Evolutionary conservation across 2,329 filamentous ascomycete species (phyloP).

Genomic region (Hysterium pulicare): DNA sequence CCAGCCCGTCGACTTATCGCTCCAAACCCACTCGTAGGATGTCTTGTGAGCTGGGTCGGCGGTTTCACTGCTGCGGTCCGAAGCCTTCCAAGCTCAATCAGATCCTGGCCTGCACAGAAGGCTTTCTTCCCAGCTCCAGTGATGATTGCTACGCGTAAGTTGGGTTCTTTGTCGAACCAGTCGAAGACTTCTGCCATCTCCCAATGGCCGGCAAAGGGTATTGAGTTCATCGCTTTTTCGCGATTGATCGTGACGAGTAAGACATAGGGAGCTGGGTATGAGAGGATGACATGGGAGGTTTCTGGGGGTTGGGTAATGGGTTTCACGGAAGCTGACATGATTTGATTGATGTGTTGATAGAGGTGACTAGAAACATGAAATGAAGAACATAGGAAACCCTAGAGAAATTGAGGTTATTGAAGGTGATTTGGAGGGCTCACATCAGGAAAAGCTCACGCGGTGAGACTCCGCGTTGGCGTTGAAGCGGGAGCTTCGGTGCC

Average conservation of each 20-base stretch:
- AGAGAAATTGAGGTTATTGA: too few relatives aligned
- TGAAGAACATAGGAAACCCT: too few relatives aligned
- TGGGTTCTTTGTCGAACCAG: slow-evolving; percentile 54
- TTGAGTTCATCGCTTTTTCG: slow-evolving; percentile 48
- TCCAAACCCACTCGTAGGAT: slow-evolving; percentile 51
- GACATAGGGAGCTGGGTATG: slow-evolving; percentile 47
- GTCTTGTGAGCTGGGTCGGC: slow-evolving; percentile 27
- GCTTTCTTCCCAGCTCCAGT: slow-evolving; percentile 53
- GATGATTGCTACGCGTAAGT: slow-evolving; percentile 44
- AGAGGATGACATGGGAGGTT: slow-evolving; percentile 37
- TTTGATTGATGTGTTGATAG: neutral
- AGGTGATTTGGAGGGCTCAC: too few relatives aligned
- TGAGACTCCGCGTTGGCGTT: neutral
- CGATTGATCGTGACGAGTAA: slow-evolving; percentile 54
- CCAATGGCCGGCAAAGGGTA: slow-evolving; percentile 41
- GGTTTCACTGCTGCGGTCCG: slow-evolving; percentile 20
- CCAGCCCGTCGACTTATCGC: slow-evolving; percentile 55
- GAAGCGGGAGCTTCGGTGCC: too few relatives aligned
- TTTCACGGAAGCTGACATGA: slow-evolving; percentile 8
- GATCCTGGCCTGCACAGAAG: slow-evolving; percentile 55
- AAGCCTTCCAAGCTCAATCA: slow-evolving; percentile 45
- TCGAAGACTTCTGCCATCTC: slow-evolving; percentile 50
- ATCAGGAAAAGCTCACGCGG: neutral
- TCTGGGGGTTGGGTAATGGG: slow-evolving; percentile 27
- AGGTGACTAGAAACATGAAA: neutral